Evolutionary conservation across 2,329 filamentous ascomycete genomes (phyloP), one percentile per base, ranked within the genome.

Genomic region (Aspergillus costaricaensis): DNA sequence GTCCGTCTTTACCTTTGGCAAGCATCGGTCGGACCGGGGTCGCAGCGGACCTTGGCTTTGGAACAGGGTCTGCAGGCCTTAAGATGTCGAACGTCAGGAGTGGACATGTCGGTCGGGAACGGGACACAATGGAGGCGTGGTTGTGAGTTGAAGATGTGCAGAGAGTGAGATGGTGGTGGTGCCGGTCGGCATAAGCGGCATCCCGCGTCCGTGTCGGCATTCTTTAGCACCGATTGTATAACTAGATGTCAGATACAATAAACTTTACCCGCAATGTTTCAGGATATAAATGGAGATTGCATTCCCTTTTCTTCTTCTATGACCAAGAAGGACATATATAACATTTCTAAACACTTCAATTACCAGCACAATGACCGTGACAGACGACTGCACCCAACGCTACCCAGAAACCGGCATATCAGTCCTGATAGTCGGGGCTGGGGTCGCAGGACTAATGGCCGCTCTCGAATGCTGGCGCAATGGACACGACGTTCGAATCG

Each of bases 401-500:
- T 49, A 57, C 48, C 59, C 67, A 44, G 12, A 50, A 27, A 65
- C 70, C 2, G 61, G 61, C 5, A 59, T 72, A 38, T 61, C 61
- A 7, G 57, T 68, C 27, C 60, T 72, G 1, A 67, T 74, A 10
- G 65, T 70, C 1, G 71, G 71, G 9, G 69, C 65, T 14, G 72
- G 71, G 5, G 64, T 72, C 6, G 70, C 62, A 10, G 72, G 70
- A 17, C 55, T 74, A 17, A 64, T 67, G 39, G 58, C 69, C 8
- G 65, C 64, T 1, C 56, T 73, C 6, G 71, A 74, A 57, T 70
- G 68, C 59, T 67, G 67, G 57, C 65, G 72, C 36, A 70, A 72
- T 52, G 72, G 71, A 14, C 68, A 71, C 53, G 51, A 68, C 8
- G 50, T 62, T n/a, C 58, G 65, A 17, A 61, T 74, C 19, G 41